Base-by-base conservation (phyloP, 2,329 filamentous ascomycete species). In the Huntiella abstrusa region DNA sequence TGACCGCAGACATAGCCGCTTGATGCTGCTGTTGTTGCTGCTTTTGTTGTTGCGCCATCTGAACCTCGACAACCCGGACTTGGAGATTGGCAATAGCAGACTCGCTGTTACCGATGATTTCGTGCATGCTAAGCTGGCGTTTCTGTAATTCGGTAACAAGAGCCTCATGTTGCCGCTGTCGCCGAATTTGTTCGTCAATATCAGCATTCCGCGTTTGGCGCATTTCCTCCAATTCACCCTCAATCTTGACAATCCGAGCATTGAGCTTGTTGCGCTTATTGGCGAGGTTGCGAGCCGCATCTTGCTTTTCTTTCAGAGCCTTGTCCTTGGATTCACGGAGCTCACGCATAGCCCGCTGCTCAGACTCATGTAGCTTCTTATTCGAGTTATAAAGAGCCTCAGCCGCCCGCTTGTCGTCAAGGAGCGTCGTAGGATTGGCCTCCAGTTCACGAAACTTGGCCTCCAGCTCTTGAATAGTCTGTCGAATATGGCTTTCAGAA, bases 191-290 rank as follows among this genome's bases (percentile, higher is more conserved):
- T 16, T 43, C 32, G 19, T 43, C 19, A 15, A 28, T 13, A 13
- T 43, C 32, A 17, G 28, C 32, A 8, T 13, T 33, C n/a, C 16
- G 15, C 6, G 13, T 82, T 53, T 80, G 80, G 17, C 71, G 69
- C 54, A 86, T 77, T 54, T 77, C 76, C 47, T 77, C 75, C 53
- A 81, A 70, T 59, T 86, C 81, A 53, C 74, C 77, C 53, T 80
- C 76, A 17, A 84, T 74, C 63, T 83, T 83, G 56, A 70, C 69
- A 54, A 83, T 79, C 43, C 82, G 77, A 19, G 73, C 69, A 47
- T 75, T 73, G 37, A 84, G 76, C 62, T 82, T 82, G 63, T 83
- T 83, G 43, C 73, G 71, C 59, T 83, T 83, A 48, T 75, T 73
- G 55, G 77, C 70, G 28, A 79, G 64, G 51, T 69, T 69, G 15